Conservation (phyloP, 73 alveolate species). For the Effrenium voratum region DNA sequence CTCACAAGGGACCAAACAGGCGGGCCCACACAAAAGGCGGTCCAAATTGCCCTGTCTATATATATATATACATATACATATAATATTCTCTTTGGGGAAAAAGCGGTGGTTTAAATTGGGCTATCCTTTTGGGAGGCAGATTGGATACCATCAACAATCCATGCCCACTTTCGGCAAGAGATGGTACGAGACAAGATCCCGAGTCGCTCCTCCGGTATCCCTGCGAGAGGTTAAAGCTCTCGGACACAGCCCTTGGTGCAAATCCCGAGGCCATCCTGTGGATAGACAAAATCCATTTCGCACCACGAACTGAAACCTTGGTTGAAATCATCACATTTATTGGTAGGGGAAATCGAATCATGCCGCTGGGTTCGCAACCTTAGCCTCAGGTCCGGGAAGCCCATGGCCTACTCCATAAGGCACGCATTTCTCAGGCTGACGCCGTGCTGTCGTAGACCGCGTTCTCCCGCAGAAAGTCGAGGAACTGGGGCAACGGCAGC, state of each 20-base stretch:
- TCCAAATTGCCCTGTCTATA: background rate
- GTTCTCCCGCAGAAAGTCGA: slow-evolving; percentile 39
- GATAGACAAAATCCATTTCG: background rate
- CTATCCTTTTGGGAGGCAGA: background rate
- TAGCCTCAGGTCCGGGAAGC: background rate
- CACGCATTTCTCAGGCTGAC: background rate
- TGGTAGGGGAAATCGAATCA: background rate
- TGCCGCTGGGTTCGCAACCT: background rate
- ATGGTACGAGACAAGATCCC: too few relatives aligned
- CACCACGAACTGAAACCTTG: background rate
- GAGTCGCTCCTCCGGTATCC: too few relatives aligned
- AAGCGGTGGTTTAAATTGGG: background rate
- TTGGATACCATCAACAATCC: background rate
- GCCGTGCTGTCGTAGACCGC: slow-evolving; percentile 42
- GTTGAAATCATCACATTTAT: background rate
- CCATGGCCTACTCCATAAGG: background rate
- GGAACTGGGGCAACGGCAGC: slow-evolving; percentile 28
- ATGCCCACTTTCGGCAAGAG: too few relatives aligned
- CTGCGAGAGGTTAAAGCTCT: too few relatives aligned
- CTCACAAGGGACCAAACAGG: background rate
- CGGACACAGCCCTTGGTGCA: too few relatives aligned
- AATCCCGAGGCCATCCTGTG: background rate
- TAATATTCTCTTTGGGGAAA: background rate
- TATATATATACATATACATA: background rate
- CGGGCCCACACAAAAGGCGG: background rate